phyloP scores from a whole-genome alignment of 1,284 basidiomycete species.

The Puccinia polysora region DNA sequence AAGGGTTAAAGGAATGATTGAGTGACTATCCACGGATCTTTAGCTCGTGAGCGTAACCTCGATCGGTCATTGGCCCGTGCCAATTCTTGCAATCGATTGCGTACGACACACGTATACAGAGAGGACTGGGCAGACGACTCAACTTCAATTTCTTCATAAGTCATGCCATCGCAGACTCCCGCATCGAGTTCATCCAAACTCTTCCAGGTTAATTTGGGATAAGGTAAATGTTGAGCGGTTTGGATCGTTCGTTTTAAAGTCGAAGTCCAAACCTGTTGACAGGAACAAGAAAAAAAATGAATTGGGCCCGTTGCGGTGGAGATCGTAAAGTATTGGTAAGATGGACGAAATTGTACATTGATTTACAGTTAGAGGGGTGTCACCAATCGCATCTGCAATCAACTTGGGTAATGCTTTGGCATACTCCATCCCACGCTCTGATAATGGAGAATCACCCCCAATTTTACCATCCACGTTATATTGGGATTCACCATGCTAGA shows the following conservation, averaged over 20 bases:
- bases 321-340: too few species aligned
- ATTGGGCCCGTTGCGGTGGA: too few species aligned
- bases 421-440: slow-evolving; percentile 77
- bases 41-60: too few species aligned
- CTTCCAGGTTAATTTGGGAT: slow-evolving; percentile 96
- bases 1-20: background rate
- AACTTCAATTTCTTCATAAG: slow-evolving; percentile 96
- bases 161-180: slow-evolving; percentile 99
- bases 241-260: slow-evolving; percentile 88
- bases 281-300: background rate
- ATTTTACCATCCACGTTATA: slow-evolving; percentile 96
- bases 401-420: slow-evolving; percentile 77
- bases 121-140: background rate
- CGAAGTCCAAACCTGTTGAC: slow-evolving; percentile 74
- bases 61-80: too few species aligned
- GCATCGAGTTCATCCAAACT: slow-evolving; percentile 96
- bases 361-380: slow-evolving; percentile 71
- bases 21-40: background rate
- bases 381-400: slow-evolving; percentile 84
- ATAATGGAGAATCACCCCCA: slow-evolving; percentile 87
- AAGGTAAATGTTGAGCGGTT: slow-evolving; percentile 75
- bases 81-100: too few species aligned
- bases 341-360: too few species aligned
- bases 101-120: too few species aligned
- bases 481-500: slow-evolving; percentile 91